Evolutionary conservation across 257 asterid genomes (phyloP), one percentile per base, ranked within the genome.

Genomic region (Cordia subcordata): DNA sequence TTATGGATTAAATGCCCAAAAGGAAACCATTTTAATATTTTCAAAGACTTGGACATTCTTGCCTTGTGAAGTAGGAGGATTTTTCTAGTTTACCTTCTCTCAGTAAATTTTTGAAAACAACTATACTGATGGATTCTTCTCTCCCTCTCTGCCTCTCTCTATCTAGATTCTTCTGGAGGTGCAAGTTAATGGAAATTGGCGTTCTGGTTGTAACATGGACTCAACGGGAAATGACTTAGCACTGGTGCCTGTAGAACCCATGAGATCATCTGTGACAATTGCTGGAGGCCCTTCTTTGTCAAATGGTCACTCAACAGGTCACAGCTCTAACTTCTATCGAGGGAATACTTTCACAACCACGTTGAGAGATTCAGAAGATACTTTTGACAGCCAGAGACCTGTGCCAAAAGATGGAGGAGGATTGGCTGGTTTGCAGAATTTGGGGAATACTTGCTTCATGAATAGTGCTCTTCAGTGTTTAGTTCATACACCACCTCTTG

Each of bases 361-460:
- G 0, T 44, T 63, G 77, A 82, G 82, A 39, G 81, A 75, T 69
- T 66, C 73, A 79, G 96, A 85, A 53, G 86, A 89, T 74, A 86
- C 78, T 57, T 64, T 56, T 66, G 84, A 85, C 37, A 70, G 56
- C 70, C 67, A 68, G 20, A 85, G 71, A 72, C 65, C 68, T 19
- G 65, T 60, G 49, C 58, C 78, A n/a, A 81, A 77, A 75, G 96
- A 82, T n/a, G 74, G 66, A 61, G 85, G 91, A 65, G 98, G 98
- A 53, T 67, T 93, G 75, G 97, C 95, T 53, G 99, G 99, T 66
- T 54, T 93, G 81, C 96, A 85, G 53, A 93, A 93, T 74, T 75
- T 93, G 80, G 99, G 99, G 64, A 93, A 93, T 69, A 93, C 99
- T 49, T 93, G 99, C 82, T 93, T 93, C 76, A 93, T 93, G 99